Evolutionary conservation across 192 early-diverging fungal genomes (phyloP).

Genomic region (Funneliformis geosporum): DNA sequence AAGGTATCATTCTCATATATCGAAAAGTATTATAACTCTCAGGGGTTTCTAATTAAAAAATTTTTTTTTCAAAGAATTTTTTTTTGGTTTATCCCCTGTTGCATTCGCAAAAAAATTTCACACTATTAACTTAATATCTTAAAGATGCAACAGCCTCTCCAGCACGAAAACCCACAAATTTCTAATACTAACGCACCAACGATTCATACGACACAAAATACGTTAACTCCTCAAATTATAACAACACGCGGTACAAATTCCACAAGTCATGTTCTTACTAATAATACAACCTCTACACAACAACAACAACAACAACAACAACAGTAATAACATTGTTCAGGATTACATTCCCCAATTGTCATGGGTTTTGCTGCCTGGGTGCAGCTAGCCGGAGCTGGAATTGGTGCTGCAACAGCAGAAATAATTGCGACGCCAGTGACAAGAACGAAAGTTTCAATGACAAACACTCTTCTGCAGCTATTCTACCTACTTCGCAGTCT

Average conservation of each 20-base stretch:
- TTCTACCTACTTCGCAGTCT: not conserved
- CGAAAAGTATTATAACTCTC: constrained; percentile 1
- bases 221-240: not conserved
- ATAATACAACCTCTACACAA: not conserved
- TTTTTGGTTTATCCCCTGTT: constrained; percentile 12
- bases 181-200: not conserved
- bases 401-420: not conserved
- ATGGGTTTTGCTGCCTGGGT: not conserved
- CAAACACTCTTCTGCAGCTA: not conserved
- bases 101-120: not conserved
- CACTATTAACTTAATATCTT: not conserved
- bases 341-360: not conserved
- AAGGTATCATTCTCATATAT: too few relatives aligned
- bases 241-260: constrained; percentile 11
- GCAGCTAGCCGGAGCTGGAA: constrained; percentile 4
- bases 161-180: constrained; percentile 21
- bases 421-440: not conserved
- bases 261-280: not conserved
- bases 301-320: not conserved
- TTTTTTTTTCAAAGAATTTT: not conserved
- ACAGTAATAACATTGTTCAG: not conserved
- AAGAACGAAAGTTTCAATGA: not conserved
- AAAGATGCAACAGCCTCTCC: constrained; percentile 11
- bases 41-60: constrained; percentile 2
- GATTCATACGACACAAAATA: not conserved